phyloP scores from a whole-genome alignment of 352 stramenopile genomes.

The Thraustochytrium sp. region DNA sequence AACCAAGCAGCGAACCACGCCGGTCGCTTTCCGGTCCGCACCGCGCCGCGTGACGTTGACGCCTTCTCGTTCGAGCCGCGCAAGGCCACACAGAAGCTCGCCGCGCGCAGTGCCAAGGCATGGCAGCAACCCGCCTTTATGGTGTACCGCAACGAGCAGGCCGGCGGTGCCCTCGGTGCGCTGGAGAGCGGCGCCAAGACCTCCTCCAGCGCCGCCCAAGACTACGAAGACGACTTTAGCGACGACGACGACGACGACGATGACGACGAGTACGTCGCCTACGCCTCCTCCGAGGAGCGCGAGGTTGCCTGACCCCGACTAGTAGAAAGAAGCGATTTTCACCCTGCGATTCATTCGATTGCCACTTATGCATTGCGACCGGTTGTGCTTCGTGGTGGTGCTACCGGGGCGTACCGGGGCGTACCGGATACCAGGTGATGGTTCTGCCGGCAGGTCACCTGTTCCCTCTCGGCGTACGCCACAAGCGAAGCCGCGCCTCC shows the following conservation, averaged over 20 bases:
- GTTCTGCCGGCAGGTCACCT: no score
- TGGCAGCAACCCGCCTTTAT: not conserved
- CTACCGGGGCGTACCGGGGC: no score
- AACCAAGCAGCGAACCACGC: not conserved
- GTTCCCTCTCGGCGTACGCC: no score
- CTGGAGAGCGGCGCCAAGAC: not conserved
- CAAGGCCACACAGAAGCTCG: not conserved
- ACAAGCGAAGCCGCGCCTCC: no score
- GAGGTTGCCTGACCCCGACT: not conserved
- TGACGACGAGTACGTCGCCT: constrained; percentile 1
- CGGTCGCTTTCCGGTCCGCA: not conserved
- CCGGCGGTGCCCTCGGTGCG: not conserved
- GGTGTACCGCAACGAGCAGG: not conserved
- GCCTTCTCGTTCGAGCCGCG: constrained; percentile 7
- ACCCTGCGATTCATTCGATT: no score
- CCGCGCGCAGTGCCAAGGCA: not conserved
- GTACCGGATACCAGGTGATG: no score
- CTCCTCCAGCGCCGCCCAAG: not conserved
- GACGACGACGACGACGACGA: not conserved
- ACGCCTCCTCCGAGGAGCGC: not conserved
- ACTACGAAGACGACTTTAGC: not conserved
- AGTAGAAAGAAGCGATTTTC: no score
- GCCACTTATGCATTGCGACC: no score
- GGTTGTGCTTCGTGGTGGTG: no score
- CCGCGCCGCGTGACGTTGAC: not conserved